These are phyloP conservation scores for Trichoderma koningiopsis DNA, from an alignment of 2,329 filamentous ascomycete species.

Conservation along the genomic window DNA sequence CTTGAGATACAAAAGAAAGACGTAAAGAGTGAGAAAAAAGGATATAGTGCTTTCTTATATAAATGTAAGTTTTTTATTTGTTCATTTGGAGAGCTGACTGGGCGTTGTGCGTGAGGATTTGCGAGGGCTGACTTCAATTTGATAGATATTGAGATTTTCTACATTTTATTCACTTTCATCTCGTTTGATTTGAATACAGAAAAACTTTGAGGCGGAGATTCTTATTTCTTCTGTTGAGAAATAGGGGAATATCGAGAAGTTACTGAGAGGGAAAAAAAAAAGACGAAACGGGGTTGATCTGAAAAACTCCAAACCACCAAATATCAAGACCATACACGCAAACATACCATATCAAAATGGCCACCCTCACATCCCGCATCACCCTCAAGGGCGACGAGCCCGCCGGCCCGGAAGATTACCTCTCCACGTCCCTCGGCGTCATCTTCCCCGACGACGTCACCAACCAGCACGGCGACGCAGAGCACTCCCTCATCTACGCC, in stretches of 20 bases:
- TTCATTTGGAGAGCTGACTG: neutral
- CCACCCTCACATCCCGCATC: constrained; percentile 46
- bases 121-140: neutral
- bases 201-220: neutral
- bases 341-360: neutral
- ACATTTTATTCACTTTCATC: neutral
- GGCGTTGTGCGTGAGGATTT: neutral
- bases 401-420: constrained; percentile 57
- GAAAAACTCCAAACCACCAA: neutral
- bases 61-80: neutral
- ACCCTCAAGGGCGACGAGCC: constrained; percentile 32
- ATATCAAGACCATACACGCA: neutral
- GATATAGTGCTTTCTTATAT: neutral
- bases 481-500: constrained; percentile 60
- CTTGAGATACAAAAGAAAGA: neutral
- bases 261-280: no score
- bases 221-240: neutral
- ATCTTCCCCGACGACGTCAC: constrained; percentile 70
- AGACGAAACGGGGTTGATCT: neutral
- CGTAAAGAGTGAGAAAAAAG: neutral
- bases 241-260: neutral
- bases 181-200: neutral
- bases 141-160: neutral
- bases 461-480: constrained; percentile 66
- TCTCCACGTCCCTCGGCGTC: constrained; percentile 60